Base-by-base conservation (phyloP, 257 asterid species). In the Salvia hispanica region DNA sequence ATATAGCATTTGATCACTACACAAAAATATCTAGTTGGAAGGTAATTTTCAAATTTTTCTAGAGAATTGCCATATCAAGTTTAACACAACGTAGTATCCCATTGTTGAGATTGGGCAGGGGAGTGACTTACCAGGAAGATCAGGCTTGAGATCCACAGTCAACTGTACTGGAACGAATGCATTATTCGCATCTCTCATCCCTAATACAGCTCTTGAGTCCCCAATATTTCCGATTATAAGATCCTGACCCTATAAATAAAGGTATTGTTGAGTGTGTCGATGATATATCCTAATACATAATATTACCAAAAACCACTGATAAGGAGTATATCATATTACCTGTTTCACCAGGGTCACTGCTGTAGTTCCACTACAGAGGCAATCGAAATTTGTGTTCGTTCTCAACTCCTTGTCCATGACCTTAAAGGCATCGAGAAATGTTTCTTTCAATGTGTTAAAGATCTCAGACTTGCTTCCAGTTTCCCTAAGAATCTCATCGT, bases 101-200 rank as follows among this genome's bases (percentile, higher is more conserved):
- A 7, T 46, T 4, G 50, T 50, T 65, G 48, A 31, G 13, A 53
- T 8, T 31, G 25, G 47, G 67, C 6, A 44, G 50, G 16, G 18
- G 16, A 13, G 65, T 36, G 8, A 55, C 28, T 54, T 64, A 87
- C 98, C 96, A 71, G 98, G 98, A 77, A 92, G 85, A 70, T 79
- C 84, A 76, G 98, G 98, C 71, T 92, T 92, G 72, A 87, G 92
- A 87, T 92, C 96, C 70, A 88, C 91, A 40, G 95, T 91, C 83
- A 88, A 75, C 79, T 88, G 96, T 14, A 91, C 84, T 9, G 95
- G 82, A 67, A 53, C 70, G 40, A 92, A 85, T 66, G 76, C 71
- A 78, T 86, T 79, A 66, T 79, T 80, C 63, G 74, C 75, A 74
- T 83, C 88, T 74, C 91, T 80, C 21, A 88, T 81, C 69, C 82